These are phyloP conservation scores for Warburgia ugandensis DNA, from an alignment of 164 flowering plant genomes.

Conservation along the genomic window DNA sequence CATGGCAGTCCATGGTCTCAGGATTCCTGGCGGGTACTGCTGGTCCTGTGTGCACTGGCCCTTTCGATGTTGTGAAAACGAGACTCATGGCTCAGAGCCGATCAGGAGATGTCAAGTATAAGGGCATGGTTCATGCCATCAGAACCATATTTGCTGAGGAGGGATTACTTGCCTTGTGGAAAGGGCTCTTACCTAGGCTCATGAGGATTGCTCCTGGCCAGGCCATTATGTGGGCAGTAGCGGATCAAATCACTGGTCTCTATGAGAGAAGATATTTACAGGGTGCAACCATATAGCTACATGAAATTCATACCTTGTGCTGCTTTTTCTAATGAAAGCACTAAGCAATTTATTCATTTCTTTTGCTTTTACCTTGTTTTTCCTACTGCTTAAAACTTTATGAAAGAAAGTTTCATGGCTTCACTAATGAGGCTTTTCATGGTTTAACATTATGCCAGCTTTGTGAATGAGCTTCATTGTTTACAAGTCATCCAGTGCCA, in stretches of 20 bases:
- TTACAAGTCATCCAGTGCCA: too few relatives aligned
- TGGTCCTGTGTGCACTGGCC: slow-evolving; percentile 95
- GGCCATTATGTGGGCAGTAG: slow-evolving; percentile 98
- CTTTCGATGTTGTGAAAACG: slow-evolving; percentile 96
- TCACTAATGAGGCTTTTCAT: too few relatives aligned
- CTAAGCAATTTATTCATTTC: not conserved
- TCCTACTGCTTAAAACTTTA: not conserved
- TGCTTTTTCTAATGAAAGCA: not conserved
- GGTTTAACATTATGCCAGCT: too few relatives aligned
- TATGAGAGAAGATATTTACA: slow-evolving; percentile 63
- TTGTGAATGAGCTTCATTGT: too few relatives aligned
- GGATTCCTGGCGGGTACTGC: slow-evolving; percentile 97
- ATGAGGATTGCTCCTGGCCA: slow-evolving; percentile 99
- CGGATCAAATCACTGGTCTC: slow-evolving; percentile 82
- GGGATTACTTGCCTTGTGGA: slow-evolving; percentile 87
- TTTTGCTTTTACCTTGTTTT: not conserved
- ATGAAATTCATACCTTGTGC: slow-evolving; percentile 1
- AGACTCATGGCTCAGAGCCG: slow-evolving; percentile 93
- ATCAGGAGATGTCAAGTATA: slow-evolving; percentile 60
- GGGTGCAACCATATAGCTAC: slow-evolving; percentile 4
- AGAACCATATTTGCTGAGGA: slow-evolving; percentile 80
- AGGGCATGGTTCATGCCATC: slow-evolving; percentile 89
- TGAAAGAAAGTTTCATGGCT: too few relatives aligned
- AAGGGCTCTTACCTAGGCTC: slow-evolving; percentile 86
- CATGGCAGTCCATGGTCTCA: slow-evolving; percentile 98